phyloP scores from a whole-genome alignment of 805 yeast genomes.

The Brettanomyces nanus region DNA sequence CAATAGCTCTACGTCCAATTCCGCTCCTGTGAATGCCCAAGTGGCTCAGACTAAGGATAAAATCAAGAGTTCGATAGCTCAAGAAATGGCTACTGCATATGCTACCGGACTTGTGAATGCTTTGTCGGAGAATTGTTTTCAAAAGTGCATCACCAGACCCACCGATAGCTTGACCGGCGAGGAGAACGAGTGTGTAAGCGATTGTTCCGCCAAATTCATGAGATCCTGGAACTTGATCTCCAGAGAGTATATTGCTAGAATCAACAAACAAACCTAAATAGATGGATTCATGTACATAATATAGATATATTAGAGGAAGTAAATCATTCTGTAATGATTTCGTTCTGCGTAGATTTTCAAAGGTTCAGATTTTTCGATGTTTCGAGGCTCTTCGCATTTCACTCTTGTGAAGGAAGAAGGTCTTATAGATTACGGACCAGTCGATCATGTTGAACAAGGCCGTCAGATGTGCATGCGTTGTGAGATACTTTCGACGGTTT shows the following conservation, averaged over 20 bases:
- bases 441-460: too few species aligned
- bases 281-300: neutral
- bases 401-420: too few species aligned
- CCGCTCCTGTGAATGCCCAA: conserved; percentile 11
- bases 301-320: too few species aligned
- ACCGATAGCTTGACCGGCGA: conserved; percentile 36
- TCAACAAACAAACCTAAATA: conserved; percentile 24
- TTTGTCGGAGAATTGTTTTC: conserved; percentile 80
- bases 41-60: conserved; percentile 47
- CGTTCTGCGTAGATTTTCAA: too few species aligned
- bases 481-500: too few species aligned
- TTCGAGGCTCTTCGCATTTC: too few species aligned
- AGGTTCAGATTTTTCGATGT: too few species aligned
- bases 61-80: conserved; percentile 62
- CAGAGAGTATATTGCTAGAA: conserved; percentile 65
- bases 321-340: too few species aligned
- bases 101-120: conserved; percentile 83
- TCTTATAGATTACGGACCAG: too few species aligned
- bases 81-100: conserved; percentile 85
- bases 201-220: conserved; percentile 83
- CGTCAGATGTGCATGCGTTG: too few species aligned
- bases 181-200: conserved; percentile 62
- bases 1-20: conserved; percentile 1
- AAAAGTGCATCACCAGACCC: conserved; percentile 64
- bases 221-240: conserved; percentile 85